Evolutionary conservation across 129 eudicot genomes (phyloP), one percentile per base, ranked within the genome.

Genomic region (Gnaphalium uliginosum): DNA sequence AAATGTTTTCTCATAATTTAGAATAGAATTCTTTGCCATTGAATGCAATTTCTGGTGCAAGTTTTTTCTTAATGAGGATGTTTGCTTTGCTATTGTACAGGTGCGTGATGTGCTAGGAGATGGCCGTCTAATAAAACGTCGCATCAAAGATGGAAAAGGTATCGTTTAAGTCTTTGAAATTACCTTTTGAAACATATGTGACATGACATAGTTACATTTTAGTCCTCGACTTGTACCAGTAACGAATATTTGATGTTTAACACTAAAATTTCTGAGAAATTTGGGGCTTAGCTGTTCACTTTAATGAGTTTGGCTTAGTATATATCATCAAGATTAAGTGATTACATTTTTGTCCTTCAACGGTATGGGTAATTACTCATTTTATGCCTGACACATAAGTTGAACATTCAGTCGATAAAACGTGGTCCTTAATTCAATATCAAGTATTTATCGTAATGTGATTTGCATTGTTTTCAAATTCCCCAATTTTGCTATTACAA

Each of bases 61-160:
- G 13, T 33, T 15, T 53, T 79, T 37, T 51, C 11, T 46, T 14
- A 27, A 33, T 53, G 48, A 61, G 43, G 67, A 29, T 79, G 1
- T 63, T 66, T 73, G 39, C 29, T 57, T 53, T 57, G 60, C 74
- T 59, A 41, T 72, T 23, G 26, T 71, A 51, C 85, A 95, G 99
- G 99, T 95, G 59, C 90, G 99, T 17, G 99, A 95, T 82, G 97
- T 95, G 73, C 99, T 95, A 68, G 99, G 99, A 84, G 99, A 95
- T 89, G 97, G 99, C 24, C 96, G 99, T 27, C 77, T 95, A 78
- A 95, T 95, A 30, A 95, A 95, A 76, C 94, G 99, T 22, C 96
- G 99, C 22, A 64, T 95, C 26, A 92, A 84, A 86, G 99, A 95
- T 81, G 99, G 99, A 83, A 90, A 85, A 91, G 99, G 99, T 95